Percentiles rank a stretch among this genome's conserved stretches.
These are phyloP conservation scores for Cordyceps javanica DNA, from an alignment of 2,329 filamentous ascomycete genomes.

Conservation along the genomic window DNA sequence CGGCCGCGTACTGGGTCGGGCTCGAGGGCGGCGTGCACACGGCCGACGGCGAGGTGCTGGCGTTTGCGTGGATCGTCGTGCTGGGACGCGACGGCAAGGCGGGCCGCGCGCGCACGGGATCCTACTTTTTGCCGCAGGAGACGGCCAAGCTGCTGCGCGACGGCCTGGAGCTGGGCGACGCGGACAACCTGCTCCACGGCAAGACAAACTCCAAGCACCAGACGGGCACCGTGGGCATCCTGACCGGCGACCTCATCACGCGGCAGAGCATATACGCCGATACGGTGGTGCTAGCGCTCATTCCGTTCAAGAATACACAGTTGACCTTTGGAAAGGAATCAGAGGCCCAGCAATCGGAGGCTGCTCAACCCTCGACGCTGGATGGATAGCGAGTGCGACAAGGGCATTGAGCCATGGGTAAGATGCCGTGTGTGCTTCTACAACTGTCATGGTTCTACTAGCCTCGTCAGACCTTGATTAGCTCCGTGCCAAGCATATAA, in stretches of 20 bases:
- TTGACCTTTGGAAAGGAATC: conserved; percentile 23
- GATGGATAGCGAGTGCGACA: background rate
- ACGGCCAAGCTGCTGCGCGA: conserved; percentile 27
- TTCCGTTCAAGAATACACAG: conserved; percentile 32
- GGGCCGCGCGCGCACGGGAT: conserved; percentile 32
- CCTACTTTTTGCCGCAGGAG: conserved; percentile 32
- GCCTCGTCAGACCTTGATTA: no score
- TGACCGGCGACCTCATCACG: conserved; percentile 32
- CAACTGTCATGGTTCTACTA: no score
- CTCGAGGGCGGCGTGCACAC: conserved; percentile 35
- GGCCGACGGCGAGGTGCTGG: conserved; percentile 22
- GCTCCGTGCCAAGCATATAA: no score
- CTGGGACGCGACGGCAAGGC: conserved; percentile 21
- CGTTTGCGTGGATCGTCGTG: conserved; percentile 37
- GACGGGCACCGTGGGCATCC: conserved; percentile 33
- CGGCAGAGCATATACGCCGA: conserved; percentile 32
- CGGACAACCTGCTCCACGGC: conserved; percentile 33
- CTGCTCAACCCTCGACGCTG: background rate
- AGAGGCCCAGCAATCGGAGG: background rate
- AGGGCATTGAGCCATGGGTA: no score
- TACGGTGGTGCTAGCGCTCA: conserved; percentile 34
- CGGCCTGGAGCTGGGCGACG: conserved; percentile 35
- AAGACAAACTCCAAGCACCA: conserved; percentile 31
- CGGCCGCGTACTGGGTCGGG: conserved; percentile 35
- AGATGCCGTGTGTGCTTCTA: no score